phyloP scores from a whole-genome alignment of 2,329 filamentous ascomycete species.

The Claviceps pazoutovae region DNA sequence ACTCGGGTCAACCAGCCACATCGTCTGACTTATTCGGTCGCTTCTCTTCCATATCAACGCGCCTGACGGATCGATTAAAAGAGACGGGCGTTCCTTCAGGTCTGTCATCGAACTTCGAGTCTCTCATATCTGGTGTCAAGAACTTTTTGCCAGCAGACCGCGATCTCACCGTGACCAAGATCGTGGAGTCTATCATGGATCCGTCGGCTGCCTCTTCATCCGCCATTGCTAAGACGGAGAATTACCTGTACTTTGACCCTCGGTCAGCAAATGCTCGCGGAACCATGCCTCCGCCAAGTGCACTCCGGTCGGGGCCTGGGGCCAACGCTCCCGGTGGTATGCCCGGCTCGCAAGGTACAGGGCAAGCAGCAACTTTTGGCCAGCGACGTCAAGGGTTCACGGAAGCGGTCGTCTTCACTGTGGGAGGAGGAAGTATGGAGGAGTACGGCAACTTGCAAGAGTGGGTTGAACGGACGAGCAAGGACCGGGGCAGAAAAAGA shows the following conservation, averaged over 20 bases:
- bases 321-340: slow-evolving; percentile 32
- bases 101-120: slow-evolving; percentile 72
- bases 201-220: slow-evolving; percentile 77
- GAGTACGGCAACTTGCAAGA: slow-evolving; percentile 96
- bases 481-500: slow-evolving; percentile 54
- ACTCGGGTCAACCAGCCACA: slow-evolving; percentile 38
- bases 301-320: slow-evolving; percentile 31
- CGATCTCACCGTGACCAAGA: slow-evolving; percentile 92
- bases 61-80: slow-evolving; percentile 86
- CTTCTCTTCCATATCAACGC: slow-evolving; percentile 81
- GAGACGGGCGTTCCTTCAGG: slow-evolving; percentile 65
- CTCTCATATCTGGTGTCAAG: slow-evolving; percentile 88
- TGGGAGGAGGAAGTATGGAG: slow-evolving; percentile 95
- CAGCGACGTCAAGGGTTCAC: slow-evolving; percentile 80
- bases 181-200: slow-evolving; percentile 97
- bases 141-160: slow-evolving; percentile 95
- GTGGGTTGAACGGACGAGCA: slow-evolving; percentile 71
- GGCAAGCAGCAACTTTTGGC: slow-evolving; percentile 74
- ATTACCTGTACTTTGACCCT: slow-evolving; percentile 94
- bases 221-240: slow-evolving; percentile 90
- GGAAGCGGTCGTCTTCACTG: slow-evolving; percentile 86
- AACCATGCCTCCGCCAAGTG: slow-evolving; percentile 70
- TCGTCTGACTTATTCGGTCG: slow-evolving; percentile 79
- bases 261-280: slow-evolving; percentile 85
- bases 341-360: slow-evolving; percentile 37